Base-by-base conservation (phyloP, 768 basidiomycete genomes). In the Tulasnella sp. region DNA sequence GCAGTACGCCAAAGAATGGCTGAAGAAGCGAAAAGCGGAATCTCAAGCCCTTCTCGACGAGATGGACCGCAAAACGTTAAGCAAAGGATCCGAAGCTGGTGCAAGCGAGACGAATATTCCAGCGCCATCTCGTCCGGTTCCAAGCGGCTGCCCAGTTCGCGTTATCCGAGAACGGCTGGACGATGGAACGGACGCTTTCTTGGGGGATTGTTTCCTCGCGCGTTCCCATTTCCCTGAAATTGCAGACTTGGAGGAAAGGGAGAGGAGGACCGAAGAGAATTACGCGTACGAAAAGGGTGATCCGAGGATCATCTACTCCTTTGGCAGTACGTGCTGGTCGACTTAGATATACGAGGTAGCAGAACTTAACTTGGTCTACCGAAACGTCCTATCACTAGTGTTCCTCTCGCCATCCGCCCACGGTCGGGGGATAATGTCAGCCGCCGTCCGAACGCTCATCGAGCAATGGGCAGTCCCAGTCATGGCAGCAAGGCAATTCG, bases 361-460 rank as follows among this genome's bases (percentile, higher is more conserved):
- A n/a, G n/a, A n/a, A n/a, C n/a, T n/a, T n/a, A n/a, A n/a, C n/a
- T n/a, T n/a, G n/a, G n/a, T n/a, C n/a, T n/a, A n/a, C n/a, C n/a
- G n/a, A n/a, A 25, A 38, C 8, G 67, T 17, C 36, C 22, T 29
- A 14, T 54, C 38, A 39, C 22, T 79, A 91, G 91, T 91, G 80
- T 91, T 86, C 78, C 82, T 92, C 54, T 86, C 85, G 6, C 84
- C 88, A 19, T 86, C 86, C 40, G 87, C 91, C 79, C 91, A 92
- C 76, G 85, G 90, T 38, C 85, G 83, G 79, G 91, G 91, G 0
- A 91, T 93, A 78, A 93, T 93, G 92, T 86, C 87, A 29, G 88
- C 87, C n/a, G 90, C 87, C 0, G 80, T 93, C 39, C 82, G 82
- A 9, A 86, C 86, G 6, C 69, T 93, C 39, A 72, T 93, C 64